These are phyloP conservation scores for Ceratocystiopsis minuta DNA, from an alignment of 2,329 filamentous ascomycete genomes.

Conservation along the genomic window DNA sequence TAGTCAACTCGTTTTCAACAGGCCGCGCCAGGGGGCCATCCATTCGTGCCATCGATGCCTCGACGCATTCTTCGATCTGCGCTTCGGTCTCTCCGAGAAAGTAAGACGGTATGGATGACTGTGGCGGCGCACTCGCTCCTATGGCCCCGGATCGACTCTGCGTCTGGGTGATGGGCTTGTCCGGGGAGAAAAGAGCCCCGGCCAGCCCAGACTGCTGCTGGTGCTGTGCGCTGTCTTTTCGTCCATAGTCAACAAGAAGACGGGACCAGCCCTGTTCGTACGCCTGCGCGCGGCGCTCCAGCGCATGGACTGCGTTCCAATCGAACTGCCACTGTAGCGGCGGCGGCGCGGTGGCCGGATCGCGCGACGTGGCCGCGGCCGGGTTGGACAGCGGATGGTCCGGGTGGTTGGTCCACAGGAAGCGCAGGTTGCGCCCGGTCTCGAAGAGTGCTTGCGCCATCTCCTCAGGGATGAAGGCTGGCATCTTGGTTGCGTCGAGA, in stretches of 20 bases:
- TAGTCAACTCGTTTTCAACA: constrained; percentile 19
- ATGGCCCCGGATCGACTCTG: constrained; percentile 8
- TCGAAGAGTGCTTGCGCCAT: constrained; percentile 60
- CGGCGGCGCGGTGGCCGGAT: constrained; percentile 29
- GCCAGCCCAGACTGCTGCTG: too few relatives aligned
- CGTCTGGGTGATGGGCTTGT: constrained; percentile 8
- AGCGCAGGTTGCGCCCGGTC: constrained; percentile 56
- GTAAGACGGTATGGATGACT: constrained; percentile 11
- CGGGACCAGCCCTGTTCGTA: constrained; percentile 28
- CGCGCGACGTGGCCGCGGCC: constrained; percentile 20
- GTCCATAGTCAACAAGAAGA: constrained; percentile 12
- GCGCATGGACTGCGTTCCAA: constrained; percentile 47
- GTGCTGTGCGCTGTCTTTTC: not conserved
- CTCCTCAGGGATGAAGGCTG: constrained; percentile 52
- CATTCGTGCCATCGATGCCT: constrained; percentile 31
- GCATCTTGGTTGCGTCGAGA: constrained; percentile 47
- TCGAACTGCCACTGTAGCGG: constrained; percentile 49
- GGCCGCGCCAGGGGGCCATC: constrained; percentile 16
- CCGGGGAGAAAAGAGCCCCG: too few relatives aligned
- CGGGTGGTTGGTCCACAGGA: constrained; percentile 53
- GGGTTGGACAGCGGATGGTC: constrained; percentile 46
- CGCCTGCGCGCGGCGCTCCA: constrained; percentile 40
- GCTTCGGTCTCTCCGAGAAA: constrained; percentile 33
- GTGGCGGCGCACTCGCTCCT: too few relatives aligned
- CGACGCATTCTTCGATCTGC: constrained; percentile 28